phyloP scores from a whole-genome alignment of 257 asterid genomes.

The Parsonsia alboflavescens region DNA sequence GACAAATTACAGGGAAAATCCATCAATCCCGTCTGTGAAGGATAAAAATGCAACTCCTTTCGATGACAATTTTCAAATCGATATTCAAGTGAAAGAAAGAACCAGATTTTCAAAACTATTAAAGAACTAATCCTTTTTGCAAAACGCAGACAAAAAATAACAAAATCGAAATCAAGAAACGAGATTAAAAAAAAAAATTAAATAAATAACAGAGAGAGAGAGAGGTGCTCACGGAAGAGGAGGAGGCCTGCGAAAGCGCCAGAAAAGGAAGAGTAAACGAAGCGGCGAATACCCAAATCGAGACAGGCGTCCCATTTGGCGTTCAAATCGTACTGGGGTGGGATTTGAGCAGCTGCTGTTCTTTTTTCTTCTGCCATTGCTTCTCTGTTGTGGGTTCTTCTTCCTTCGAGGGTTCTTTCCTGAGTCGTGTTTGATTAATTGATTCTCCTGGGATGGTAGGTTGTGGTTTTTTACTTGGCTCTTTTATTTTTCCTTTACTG shows the following conservation, averaged over 20 bases:
- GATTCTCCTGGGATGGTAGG: neutral
- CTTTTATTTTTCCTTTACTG: neutral
- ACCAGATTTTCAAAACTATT: no score
- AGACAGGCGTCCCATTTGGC: slow-evolving; percentile 78
- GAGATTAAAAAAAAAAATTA: no score
- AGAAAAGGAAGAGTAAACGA: slow-evolving; percentile 55
- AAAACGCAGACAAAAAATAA: neutral
- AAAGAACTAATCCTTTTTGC: neutral
- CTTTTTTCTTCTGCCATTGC: slow-evolving; percentile 51
- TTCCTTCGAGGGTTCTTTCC: slow-evolving; percentile 13
- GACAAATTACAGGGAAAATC: neutral
- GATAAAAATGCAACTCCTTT: neutral
- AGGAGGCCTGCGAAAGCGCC: slow-evolving; percentile 72
- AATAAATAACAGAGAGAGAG: no score
- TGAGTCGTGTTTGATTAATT: neutral
- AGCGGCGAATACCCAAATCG: slow-evolving; percentile 64
- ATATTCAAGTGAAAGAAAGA: neutral
- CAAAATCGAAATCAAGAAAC: neutral
- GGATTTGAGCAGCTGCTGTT: slow-evolving; percentile 22
- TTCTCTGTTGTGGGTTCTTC: neutral
- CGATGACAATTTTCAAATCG: neutral
- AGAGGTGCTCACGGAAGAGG: slow-evolving; percentile 49
- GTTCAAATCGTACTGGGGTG: slow-evolving; percentile 51
- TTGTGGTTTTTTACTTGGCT: neutral
- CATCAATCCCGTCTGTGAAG: neutral